Base-by-base conservation (phyloP, 1,284 basidiomycete species). In the Chalciporus sp. region DNA sequence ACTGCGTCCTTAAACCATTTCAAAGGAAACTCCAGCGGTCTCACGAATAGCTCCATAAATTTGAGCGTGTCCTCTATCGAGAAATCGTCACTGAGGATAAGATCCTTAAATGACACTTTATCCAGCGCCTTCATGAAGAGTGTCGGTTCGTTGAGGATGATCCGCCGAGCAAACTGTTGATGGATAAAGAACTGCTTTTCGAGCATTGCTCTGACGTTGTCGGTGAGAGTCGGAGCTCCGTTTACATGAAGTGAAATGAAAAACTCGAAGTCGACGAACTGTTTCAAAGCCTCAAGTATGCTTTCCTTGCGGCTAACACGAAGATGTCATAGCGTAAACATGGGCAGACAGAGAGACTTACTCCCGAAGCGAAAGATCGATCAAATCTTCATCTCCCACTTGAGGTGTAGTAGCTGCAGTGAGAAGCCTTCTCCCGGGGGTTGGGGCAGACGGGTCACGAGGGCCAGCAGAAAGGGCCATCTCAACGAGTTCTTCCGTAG, bases 1-100 rank as follows among this genome's bases (percentile, higher is more conserved):
- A 60, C 43, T 2, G 66, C 61, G 35, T 72, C 66, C 43, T 72
- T 72, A 48, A 64, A 64, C 71, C 67, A 70, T 7, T 43, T 47
- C 23, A 67, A 28, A 33, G 60, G 57, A 42, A 58, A 49, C 4
- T 14, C 50, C 28, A 67, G 1, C 8, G 33, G 46, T 12, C 39
- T 17, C n/a, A 10, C 2, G 10, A 57, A 49, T 17, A 60, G 37
- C 0, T 40, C 8, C 4, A 48, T 2, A 14, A 72, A 57, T 42
- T 46, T 42, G 12, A 39, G 16, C 7, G 58, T n/a, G 46, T 72
- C 66, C 14, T 67, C 68, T 0, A 53, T 17, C 1, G 57, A 55
- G 52, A 72, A 70, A 19, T 70, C 62, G 4, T 63, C 57, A 35
- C 65, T 62, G 23, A 71, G 55, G 19, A 72, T 43, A 20, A 72